Conservation (phyloP, 352 stramenopile species). For the Hyaloperonospora arabidopsidis region DNA sequence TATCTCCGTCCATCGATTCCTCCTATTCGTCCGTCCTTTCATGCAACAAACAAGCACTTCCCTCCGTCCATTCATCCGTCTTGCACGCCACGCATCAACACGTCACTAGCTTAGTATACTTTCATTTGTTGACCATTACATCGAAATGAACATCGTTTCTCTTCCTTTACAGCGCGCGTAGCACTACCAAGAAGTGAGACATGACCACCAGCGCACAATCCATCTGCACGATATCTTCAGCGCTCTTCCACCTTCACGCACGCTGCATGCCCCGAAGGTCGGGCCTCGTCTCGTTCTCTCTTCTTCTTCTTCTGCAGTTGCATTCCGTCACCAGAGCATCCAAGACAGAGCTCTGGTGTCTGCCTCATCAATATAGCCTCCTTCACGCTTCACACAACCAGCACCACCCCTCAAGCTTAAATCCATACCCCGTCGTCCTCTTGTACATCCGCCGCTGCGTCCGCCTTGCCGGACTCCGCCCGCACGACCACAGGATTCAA, state of each 20-base stretch:
- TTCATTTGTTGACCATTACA: conserved; percentile 39
- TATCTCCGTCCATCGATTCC: background rate
- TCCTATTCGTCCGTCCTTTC: background rate
- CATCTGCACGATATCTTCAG: no score
- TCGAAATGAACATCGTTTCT: conserved; percentile 32
- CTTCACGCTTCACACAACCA: background rate
- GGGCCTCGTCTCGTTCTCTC: conserved; percentile 11
- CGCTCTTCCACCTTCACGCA: conserved; percentile 15
- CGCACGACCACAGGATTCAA: conserved; percentile 32
- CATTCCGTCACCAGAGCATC: no score
- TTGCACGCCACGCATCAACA: conserved; percentile 1
- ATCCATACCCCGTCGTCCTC: conserved; percentile 72
- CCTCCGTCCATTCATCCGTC: background rate
- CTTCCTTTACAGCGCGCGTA: conserved; percentile 25
- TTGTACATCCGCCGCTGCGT: conserved; percentile 14
- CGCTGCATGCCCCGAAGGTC: conserved; percentile 18
- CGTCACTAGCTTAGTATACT: conserved; percentile 24
- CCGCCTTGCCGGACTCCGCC: conserved; percentile 35
- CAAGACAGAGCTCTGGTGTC: no score
- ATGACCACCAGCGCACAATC: conserved; percentile 13
- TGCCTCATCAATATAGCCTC: no score
- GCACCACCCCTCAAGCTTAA: no score
- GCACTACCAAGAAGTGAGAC: conserved; percentile 23
- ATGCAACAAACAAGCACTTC: no score
- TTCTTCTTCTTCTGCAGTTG: background rate